Conservation (phyloP, 495 filamentous ascomycete species). For the Penicillium mononematosum region DNA sequence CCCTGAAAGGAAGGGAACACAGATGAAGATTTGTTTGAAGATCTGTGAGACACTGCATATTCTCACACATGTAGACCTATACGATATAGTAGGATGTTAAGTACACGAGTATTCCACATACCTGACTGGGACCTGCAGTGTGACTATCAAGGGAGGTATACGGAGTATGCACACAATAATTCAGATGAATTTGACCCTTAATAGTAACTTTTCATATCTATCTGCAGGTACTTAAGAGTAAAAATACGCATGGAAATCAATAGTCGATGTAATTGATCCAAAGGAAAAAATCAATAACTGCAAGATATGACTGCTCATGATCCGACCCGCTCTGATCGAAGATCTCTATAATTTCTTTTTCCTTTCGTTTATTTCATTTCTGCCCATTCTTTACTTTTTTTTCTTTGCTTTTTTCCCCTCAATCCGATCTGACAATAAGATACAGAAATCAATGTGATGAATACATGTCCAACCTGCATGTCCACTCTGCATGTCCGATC, state of each 20-base stretch:
- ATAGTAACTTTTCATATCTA: not conserved
- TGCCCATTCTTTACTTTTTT: slow-evolving; percentile 1
- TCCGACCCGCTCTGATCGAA: slow-evolving; percentile 15
- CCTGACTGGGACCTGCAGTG: slow-evolving; percentile 12
- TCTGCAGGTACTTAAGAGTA: not conserved
- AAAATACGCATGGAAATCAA: slow-evolving; percentile 13
- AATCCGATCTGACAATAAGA: slow-evolving; percentile 7
- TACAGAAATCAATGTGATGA: slow-evolving; percentile 25
- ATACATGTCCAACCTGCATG: slow-evolving; percentile 16
- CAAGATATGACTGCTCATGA: slow-evolving; percentile 22
- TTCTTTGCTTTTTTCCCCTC: not conserved
- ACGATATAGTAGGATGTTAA: not conserved
- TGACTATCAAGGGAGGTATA: slow-evolving; percentile 1
- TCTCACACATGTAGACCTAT: not conserved
- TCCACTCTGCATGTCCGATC: slow-evolving; percentile 16
- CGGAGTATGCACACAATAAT: not conserved
- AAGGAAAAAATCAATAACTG: slow-evolving; percentile 8
- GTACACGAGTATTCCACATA: not conserved
- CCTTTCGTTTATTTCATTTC: not conserved
- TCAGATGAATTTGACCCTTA: not conserved
- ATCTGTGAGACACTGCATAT: slow-evolving; percentile 1
- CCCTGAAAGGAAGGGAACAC: not conserved
- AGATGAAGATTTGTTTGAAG: not conserved
- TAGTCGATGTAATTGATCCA: slow-evolving; percentile 15
- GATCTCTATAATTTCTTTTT: slow-evolving; percentile 7